Conservation (phyloP, 2,329 filamentous ascomycete species). For the Paecilomyces niveus region DNA sequence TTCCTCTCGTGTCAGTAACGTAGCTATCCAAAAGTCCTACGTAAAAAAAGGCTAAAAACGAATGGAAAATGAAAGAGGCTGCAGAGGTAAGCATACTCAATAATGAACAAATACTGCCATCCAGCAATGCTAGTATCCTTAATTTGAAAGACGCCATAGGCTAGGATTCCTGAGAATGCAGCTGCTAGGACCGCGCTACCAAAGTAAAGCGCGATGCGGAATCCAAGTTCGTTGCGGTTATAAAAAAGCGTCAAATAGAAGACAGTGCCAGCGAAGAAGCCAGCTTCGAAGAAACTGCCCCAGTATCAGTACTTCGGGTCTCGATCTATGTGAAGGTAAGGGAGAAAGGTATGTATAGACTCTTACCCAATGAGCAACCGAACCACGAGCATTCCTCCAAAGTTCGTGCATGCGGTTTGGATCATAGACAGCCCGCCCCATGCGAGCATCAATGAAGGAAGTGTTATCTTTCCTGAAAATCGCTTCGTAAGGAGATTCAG, state of each 20-base stretch:
- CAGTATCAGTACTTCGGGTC: not conserved
- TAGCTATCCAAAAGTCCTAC: not conserved
- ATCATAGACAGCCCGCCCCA: constrained; percentile 18
- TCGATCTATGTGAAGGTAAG: not conserved
- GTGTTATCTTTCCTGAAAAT: constrained; percentile 3
- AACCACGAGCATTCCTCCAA: constrained; percentile 5
- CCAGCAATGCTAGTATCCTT: constrained; percentile 2
- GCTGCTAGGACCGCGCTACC: constrained; percentile 29
- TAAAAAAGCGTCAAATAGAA: constrained; percentile 1
- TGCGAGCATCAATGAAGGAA: constrained; percentile 6
- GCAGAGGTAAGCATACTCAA: constrained; percentile 6
- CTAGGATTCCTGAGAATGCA: constrained; percentile 26
- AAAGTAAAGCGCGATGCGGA: constrained; percentile 33
- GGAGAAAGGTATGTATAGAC: not conserved
- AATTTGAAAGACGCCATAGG: constrained; percentile 40
- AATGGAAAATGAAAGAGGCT: not conserved
- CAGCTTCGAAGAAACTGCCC: not conserved
- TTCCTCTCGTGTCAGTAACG: not conserved
- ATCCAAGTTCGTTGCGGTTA: constrained; percentile 21
- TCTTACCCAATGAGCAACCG: constrained; percentile 13
- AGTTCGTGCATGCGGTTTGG: constrained; percentile 4
- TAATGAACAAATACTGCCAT: constrained; percentile 4
- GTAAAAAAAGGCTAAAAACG: not conserved
- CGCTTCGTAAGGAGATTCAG: constrained; percentile 23
- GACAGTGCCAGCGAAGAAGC: not conserved